Evolutionary conservation across 1,139 yeast species (phyloP).

Genomic region (Chernovozyma sophiae-reginae): DNA sequence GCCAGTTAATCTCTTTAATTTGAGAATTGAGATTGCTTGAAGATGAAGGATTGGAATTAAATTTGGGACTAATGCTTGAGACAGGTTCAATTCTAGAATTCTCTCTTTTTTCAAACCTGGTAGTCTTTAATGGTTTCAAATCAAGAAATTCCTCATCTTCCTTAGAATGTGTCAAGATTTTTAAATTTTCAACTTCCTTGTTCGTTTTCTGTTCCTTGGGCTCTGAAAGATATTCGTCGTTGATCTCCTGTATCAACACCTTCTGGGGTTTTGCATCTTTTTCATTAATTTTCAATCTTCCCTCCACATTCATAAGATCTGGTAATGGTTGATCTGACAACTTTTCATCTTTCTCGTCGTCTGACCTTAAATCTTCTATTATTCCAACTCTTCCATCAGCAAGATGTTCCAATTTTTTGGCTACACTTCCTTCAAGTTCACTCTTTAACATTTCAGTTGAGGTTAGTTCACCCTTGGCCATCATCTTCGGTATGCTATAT

Average conservation of each 20-base stretch:
- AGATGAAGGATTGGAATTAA: not conserved
- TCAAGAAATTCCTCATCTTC: slow-evolving; percentile 8
- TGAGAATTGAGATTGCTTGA: not conserved
- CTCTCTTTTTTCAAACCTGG: not conserved
- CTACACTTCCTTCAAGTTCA: slow-evolving; percentile 29
- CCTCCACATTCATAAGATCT: slow-evolving; percentile 16
- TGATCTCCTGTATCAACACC: not conserved
- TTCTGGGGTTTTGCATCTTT: not conserved
- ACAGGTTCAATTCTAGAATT: not conserved
- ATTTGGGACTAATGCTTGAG: not conserved
- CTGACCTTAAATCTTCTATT: slow-evolving; percentile 32
- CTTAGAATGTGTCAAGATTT: not conserved
- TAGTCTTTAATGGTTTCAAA: slow-evolving; percentile 1
- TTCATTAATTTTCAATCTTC: slow-evolving; percentile 17
- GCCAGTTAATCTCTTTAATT: not conserved
- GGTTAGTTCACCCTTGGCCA: slow-evolving; percentile 51
- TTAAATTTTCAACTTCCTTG: not conserved
- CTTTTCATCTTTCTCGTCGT: slow-evolving; percentile 12
- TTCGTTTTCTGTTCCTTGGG: not conserved
- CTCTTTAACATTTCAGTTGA: slow-evolving; percentile 29
- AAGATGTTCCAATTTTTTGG: slow-evolving; percentile 28
- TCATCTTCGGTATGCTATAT: slow-evolving; percentile 57
- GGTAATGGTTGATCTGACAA: slow-evolving; percentile 16
- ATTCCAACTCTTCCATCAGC: slow-evolving; percentile 40
- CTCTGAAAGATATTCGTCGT: not conserved